Percentiles rank a stretch among this genome's conserved stretches.
phyloP scores from a whole-genome alignment of 1,139 yeast species.

The Magnusiomyces fungicola region DNA sequence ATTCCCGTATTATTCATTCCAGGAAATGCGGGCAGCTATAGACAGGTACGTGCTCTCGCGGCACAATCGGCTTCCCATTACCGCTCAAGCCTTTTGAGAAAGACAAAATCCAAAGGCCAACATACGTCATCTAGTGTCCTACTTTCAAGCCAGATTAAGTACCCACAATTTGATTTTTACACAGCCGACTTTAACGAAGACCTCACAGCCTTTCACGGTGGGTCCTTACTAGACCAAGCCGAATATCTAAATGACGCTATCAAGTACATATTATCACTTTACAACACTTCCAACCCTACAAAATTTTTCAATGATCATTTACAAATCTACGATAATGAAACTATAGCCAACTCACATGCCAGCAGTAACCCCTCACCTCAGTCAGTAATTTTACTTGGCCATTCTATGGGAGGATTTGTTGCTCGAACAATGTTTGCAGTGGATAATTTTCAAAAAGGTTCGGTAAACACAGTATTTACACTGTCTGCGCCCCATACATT shows the following conservation, averaged over 20 bases:
- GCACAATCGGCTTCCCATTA: constrained; percentile 50
- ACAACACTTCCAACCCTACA: constrained; percentile 30
- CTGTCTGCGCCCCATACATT: constrained; percentile 80
- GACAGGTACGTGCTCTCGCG: constrained; percentile 75
- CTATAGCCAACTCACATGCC: not conserved
- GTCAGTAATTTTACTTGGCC: constrained; percentile 65
- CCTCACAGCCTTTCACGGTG: constrained; percentile 92
- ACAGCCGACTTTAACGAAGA: constrained; percentile 94
- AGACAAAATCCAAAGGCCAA: constrained; percentile 15
- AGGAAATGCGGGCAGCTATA: constrained; percentile 81
- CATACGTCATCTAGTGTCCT: not conserved
- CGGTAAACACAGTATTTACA: constrained; percentile 67
- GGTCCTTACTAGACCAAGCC: constrained; percentile 89
- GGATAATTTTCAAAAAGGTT: constrained; percentile 54
- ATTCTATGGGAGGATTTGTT: constrained; percentile 88
- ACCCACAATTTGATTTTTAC: constrained; percentile 58
- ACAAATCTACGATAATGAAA: not conserved
- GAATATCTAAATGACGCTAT: constrained; percentile 89
- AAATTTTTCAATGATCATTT: not conserved
- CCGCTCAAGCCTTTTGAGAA: constrained; percentile 18
- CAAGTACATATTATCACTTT: constrained; percentile 61
- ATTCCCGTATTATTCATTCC: constrained; percentile 78
- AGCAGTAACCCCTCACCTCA: constrained; percentile 34
- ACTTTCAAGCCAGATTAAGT: too few relatives aligned
- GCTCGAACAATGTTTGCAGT: constrained; percentile 70